Conservation (phyloP, 345 rosid species). For the Salix caprea region DNA sequence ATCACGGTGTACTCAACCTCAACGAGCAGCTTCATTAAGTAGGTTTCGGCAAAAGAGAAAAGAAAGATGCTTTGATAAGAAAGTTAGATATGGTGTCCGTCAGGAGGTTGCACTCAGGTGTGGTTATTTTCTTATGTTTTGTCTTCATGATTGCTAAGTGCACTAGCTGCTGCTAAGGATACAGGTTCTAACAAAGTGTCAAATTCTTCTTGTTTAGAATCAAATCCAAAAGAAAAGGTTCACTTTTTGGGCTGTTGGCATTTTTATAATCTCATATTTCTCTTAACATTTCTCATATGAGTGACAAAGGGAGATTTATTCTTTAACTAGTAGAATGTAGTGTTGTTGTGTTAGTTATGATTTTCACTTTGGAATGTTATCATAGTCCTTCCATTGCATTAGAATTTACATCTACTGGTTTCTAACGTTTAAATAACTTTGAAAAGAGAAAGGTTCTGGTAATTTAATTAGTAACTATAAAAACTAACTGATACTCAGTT, state of each 20-base stretch:
- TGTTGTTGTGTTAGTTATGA: background rate
- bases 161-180: background rate
- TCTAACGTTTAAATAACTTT: background rate
- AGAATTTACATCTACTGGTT: background rate
- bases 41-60: slow-evolving; percentile 93
- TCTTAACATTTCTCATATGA: background rate
- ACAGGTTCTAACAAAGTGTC: background rate
- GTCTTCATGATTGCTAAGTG: background rate
- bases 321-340: background rate
- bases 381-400: background rate
- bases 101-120: slow-evolving; percentile 97
- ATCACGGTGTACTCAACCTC: slow-evolving; percentile 64
- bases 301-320: background rate
- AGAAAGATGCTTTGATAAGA: slow-evolving; percentile 88
- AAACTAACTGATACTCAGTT: background rate
- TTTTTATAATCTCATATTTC: background rate
- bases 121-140: slow-evolving; percentile 5
- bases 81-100: slow-evolving; percentile 90
- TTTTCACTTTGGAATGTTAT: background rate
- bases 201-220: background rate
- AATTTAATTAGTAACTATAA: background rate
- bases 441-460: background rate
- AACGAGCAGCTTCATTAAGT: slow-evolving; percentile 75
- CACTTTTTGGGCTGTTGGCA: background rate
- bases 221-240: background rate